A percentile compares a stretch with the other conserved stretches of the same genome.
phyloP scores from a whole-genome alignment of 352 stramenopile species.

The Phytophthora nicotianae region DNA sequence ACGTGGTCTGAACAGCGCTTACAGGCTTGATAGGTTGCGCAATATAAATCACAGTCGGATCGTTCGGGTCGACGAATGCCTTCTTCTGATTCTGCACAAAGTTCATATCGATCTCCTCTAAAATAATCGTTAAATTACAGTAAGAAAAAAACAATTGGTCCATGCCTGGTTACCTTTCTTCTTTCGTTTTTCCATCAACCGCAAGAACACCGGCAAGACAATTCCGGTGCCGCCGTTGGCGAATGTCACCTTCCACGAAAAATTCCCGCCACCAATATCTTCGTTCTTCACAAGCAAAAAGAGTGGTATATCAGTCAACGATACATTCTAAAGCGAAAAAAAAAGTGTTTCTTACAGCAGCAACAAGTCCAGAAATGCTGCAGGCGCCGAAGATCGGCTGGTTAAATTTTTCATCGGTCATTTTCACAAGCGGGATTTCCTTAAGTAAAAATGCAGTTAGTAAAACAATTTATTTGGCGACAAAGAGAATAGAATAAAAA shows the following conservation, averaged over 20 bases:
- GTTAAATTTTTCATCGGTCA: slow-evolving; percentile 90
- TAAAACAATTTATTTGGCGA: not conserved
- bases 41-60: slow-evolving; percentile 87
- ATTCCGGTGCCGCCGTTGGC: slow-evolving; percentile 83
- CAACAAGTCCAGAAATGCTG: slow-evolving; percentile 81
- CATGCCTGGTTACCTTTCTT: slow-evolving; percentile 51
- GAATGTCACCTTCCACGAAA: slow-evolving; percentile 85
- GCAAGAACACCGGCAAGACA: slow-evolving; percentile 84
- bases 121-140: not conserved
- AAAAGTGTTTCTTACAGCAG: slow-evolving; percentile 45
- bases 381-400: slow-evolving; percentile 90
- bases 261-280: slow-evolving; percentile 37
- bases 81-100: slow-evolving; percentile 86
- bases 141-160: not conserved
- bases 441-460: slow-evolving; percentile 18
- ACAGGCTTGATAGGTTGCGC: slow-evolving; percentile 57
- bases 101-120: slow-evolving; percentile 68
- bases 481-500: not conserved
- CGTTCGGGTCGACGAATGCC: slow-evolving; percentile 87
- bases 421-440: slow-evolving; percentile 80
- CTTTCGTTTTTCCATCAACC: slow-evolving; percentile 79
- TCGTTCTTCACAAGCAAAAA: slow-evolving; percentile 25
- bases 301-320: not conserved
- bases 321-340: not conserved
- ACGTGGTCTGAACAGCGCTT: not conserved